Base-by-base conservation (phyloP, 495 filamentous ascomycete species). In the Tuber brumale region DNA sequence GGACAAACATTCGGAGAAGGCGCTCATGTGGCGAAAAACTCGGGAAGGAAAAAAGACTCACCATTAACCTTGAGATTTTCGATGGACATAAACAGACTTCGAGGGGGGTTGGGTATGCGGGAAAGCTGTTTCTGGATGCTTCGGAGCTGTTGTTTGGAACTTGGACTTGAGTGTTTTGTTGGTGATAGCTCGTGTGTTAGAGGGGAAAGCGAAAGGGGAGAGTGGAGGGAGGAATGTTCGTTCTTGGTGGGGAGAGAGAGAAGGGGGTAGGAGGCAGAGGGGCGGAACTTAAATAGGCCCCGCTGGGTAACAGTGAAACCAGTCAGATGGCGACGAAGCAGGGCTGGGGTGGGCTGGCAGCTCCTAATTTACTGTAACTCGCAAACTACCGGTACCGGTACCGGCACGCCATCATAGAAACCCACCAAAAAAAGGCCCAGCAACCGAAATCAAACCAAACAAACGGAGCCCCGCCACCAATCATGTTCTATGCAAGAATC, bases 21-120 rank as follows among this genome's bases (percentile, higher is more conserved):
- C 75, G 73, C 74, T 80, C 75, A 45, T 73, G 37, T 18, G 69
- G 37, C 16, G 16, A 70, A 21, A 35, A 66, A 12, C 4, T 39
- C 77, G 66, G 41, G 77, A 81, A 75, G 82, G 76, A 77, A 79
- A 80, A 74, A 74, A 74, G 70, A 89, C 94, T 86, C 86, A 97
- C 94, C 95, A 92, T 95, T 95, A 90, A 93, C 92, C 91, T 97
- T 97, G 87, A 97, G 93, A 90, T 98, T 97, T 95, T 97, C 92
- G 93, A 97, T 97, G 91, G 94, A 97, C 94, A 97, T 97, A 97
- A 96, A 97, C 92, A 83, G 76, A 80, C 77, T 70, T 45, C 76
- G 73, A 79, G 77, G 74, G 80, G 77, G 79, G 45, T 72, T 73
- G 75, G 76, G 71, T 61, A 66, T 79, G 70, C 37, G 79, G 73